Percentiles rank a stretch among this genome's conserved stretches.
Evolutionary conservation across 768 basidiomycete species (phyloP).

Genomic region (Pisolithus orientalis): DNA sequence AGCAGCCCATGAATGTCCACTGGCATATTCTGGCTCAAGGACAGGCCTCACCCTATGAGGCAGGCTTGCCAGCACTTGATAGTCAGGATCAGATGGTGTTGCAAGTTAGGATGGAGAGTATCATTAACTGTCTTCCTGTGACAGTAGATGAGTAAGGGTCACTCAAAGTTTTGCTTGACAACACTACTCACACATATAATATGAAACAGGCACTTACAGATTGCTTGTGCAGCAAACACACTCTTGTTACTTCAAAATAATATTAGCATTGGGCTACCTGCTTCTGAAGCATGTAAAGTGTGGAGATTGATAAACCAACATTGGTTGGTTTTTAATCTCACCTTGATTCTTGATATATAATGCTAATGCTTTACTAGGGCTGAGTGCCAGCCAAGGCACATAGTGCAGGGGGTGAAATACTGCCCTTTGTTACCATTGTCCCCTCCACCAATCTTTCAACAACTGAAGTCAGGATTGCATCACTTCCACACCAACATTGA

Average conservation of each 20-base stretch:
- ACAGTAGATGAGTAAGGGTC: background rate
- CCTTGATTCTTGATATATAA: too few relatives aligned
- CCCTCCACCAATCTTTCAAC: background rate
- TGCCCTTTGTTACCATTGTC: background rate
- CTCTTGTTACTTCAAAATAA: too few relatives aligned
- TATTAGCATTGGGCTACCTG: too few relatives aligned
- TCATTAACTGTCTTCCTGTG: background rate
- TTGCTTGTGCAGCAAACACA: background rate
- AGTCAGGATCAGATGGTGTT: background rate
- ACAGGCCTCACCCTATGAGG: background rate
- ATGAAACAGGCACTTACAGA: background rate
- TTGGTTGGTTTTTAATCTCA: too few relatives aligned
- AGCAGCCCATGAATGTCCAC: background rate
- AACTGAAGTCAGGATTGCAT: background rate
- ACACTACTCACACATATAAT: background rate
- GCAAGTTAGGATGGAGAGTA: background rate
- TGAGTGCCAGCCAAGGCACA: background rate
- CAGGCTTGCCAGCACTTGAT: too few relatives aligned
- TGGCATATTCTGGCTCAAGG: background rate
- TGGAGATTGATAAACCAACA: too few relatives aligned
- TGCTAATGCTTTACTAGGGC: background rate
- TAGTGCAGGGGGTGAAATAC: background rate
- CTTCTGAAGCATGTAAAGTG: too few relatives aligned
- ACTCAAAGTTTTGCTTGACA: background rate
- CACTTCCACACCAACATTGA: background rate